A percentile compares a stretch with the other conserved stretches of the same genome.
These are phyloP conservation scores for Periconia sp. DNA, from an alignment of 2,329 filamentous ascomycete species.

Conservation along the genomic window DNA sequence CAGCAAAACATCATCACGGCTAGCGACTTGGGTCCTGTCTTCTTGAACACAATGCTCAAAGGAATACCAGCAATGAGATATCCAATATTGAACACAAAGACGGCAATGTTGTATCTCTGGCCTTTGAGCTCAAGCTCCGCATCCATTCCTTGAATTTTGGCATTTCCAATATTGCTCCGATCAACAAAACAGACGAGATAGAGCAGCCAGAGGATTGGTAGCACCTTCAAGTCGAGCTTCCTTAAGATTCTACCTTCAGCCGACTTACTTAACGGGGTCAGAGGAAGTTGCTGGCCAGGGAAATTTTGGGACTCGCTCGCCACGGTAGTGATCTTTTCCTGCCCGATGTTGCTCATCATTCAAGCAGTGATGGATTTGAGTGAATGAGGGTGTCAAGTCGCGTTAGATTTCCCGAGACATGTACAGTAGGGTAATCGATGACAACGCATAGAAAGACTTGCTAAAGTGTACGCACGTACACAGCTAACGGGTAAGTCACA, in stretches of 20 bases:
- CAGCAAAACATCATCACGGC: conserved; percentile 43
- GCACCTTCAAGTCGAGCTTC: conserved; percentile 37
- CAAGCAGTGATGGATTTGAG: too few relatives aligned
- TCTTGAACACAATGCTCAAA: conserved; percentile 41
- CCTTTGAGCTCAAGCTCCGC: conserved; percentile 41
- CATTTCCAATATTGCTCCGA: conserved; percentile 40
- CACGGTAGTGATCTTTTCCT: too few relatives aligned
- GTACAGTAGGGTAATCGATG: too few relatives aligned
- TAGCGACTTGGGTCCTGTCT: conserved; percentile 38
- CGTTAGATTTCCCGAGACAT: too few relatives aligned
- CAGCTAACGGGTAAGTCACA: too few relatives aligned
- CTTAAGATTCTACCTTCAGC: conserved; percentile 33
- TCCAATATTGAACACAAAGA: conserved; percentile 47
- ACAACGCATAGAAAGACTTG: too few relatives aligned
- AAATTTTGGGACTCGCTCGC: too few relatives aligned
- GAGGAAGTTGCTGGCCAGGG: too few relatives aligned
- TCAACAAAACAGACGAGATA: conserved; percentile 43
- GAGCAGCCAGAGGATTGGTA: conserved; percentile 41
- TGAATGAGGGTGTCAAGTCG: too few relatives aligned
- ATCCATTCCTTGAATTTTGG: conserved; percentile 44
- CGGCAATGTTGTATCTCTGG: conserved; percentile 45
- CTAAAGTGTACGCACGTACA: too few relatives aligned
- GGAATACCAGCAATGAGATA: conserved; percentile 45
- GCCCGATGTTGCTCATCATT: too few relatives aligned
- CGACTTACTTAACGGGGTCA: too few relatives aligned